Base-by-base conservation (phyloP, 768 basidiomycete genomes). In the Pleurotus tuoliensis region DNA sequence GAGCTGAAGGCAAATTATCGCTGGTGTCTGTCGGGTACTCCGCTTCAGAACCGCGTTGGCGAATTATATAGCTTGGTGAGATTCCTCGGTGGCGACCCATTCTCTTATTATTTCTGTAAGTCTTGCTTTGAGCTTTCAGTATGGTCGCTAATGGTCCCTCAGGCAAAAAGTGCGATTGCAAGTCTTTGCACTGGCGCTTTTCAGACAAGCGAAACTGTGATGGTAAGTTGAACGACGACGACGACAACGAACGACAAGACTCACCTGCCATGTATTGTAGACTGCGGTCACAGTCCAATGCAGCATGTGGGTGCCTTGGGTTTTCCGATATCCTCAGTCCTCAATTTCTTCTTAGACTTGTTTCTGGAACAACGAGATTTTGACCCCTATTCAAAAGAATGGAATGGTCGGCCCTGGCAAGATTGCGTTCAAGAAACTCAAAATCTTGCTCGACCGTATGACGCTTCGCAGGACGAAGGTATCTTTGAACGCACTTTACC, bases 11-110 rank as follows among this genome's bases (percentile, higher is more conserved):
- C 88, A 55, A 82, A 82, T 48, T 92, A 83, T 62, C 85, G 84
- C 58, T 99, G 97, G 97, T 99, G 97, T 72, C 76, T 99, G 25
- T 97, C 94, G 30, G 95, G 95, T 4, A 98, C 96, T 5, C 96
- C 96, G 0, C 76, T 99, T 7, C 96, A 99, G 47, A 98, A 98
- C 66, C 88, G 97, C 61, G 97, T 99, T n/a, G 97, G 97, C 61
- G 97, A 99, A 68, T 73, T 99, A 49, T 99, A 99, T 74, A 97
- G 94, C 69, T 81, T 97, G 41, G 83, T 98, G 45, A 79, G 91
- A 59, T 97, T 98, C 75, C 71, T 96, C 51, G 93, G 93, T n/a
- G 92, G 91, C 25, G 91, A 94, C 68, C 93, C 92, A 0, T 94
- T 92, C 67, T 87, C 92, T 3, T 90, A 82, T 70, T 96, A 95